Evolutionary conservation across 345 rosid genomes (phyloP).

Genomic region (Erucastrum elatum): DNA sequence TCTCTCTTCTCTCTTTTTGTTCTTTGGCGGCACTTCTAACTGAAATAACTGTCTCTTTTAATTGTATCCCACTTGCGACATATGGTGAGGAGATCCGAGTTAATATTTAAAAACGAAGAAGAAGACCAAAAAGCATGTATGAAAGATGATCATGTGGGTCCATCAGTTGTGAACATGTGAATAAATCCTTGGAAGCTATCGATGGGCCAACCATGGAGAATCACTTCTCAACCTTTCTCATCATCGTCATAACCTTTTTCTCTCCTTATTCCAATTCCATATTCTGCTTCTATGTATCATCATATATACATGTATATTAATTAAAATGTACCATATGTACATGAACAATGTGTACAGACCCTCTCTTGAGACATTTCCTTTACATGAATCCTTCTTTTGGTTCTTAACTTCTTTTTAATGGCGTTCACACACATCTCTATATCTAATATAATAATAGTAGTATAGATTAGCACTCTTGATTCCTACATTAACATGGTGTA

Average conservation of each 20-base stretch:
- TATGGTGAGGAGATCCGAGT: background rate
- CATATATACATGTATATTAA: background rate
- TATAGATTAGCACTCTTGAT: background rate
- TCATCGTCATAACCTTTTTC: slow-evolving; percentile 41
- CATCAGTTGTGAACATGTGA: slow-evolving; percentile 40
- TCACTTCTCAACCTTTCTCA: slow-evolving; percentile 44
- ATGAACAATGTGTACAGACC: background rate
- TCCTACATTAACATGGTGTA: background rate
- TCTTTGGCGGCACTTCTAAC: slow-evolving; percentile 40
- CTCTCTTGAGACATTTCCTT: slow-evolving; percentile 35
- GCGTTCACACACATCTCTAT: slow-evolving; percentile 25
- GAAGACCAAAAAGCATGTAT: slow-evolving; percentile 1
- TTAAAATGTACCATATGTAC: background rate
- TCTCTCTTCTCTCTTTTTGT: background rate
- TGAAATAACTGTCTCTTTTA: slow-evolving; percentile 40
- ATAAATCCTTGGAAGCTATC: slow-evolving; percentile 41
- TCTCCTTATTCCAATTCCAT: slow-evolving; percentile 37
- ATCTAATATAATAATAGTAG: background rate
- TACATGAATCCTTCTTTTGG: slow-evolving; percentile 35
- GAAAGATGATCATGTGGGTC: slow-evolving; percentile 38
- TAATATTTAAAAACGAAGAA: background rate
- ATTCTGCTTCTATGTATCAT: background rate
- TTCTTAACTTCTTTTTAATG: slow-evolving; percentile 35
- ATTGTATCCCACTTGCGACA: slow-evolving; percentile 26
- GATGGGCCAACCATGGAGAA: slow-evolving; percentile 42